Conservation (phyloP, 2,329 filamentous ascomycete species). For the Alternaria ventricosa region DNA sequence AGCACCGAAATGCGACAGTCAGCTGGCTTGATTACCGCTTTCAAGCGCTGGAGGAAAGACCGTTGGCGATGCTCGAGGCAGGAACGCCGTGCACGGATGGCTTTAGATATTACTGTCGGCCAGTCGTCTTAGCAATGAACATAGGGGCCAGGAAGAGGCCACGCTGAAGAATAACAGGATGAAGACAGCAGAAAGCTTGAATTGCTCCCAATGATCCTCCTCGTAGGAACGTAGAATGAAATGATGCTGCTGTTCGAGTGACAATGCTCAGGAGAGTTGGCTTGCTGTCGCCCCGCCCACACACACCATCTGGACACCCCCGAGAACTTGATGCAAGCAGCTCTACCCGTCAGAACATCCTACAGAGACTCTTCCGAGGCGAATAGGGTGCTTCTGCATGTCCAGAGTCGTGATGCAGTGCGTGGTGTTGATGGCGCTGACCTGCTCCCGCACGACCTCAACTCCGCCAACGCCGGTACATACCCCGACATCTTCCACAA, state of each 20-base stretch:
- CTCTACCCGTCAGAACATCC: background rate
- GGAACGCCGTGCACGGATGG: conserved; percentile 25
- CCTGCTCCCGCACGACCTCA: conserved; percentile 6
- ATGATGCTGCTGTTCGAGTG: conserved; percentile 4
- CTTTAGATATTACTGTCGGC: conserved; percentile 39
- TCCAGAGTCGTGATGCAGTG: background rate
- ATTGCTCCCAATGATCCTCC: background rate
- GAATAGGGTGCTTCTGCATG: background rate
- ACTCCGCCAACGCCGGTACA: conserved; percentile 5
- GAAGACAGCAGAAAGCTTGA: conserved; percentile 2
- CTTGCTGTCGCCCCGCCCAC: background rate
- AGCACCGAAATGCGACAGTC: conserved; percentile 17
- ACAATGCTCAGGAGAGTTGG: background rate
- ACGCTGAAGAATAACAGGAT: conserved; percentile 1
- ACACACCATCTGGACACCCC: background rate
- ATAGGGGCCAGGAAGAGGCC: background rate
- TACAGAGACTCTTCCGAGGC: conserved; percentile 1
- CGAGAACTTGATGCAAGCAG: background rate
- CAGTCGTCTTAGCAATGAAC: conserved; percentile 29
- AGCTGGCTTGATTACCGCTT: conserved; percentile 20
- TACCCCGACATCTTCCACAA: background rate
- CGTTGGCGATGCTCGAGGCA: conserved; percentile 21
- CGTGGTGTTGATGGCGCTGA: conserved; percentile 3
- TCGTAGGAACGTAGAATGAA: background rate
- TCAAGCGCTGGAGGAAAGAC: conserved; percentile 14